phyloP scores from a whole-genome alignment of 495 filamentous ascomycete species.

The Penicillium verhagenii region DNA sequence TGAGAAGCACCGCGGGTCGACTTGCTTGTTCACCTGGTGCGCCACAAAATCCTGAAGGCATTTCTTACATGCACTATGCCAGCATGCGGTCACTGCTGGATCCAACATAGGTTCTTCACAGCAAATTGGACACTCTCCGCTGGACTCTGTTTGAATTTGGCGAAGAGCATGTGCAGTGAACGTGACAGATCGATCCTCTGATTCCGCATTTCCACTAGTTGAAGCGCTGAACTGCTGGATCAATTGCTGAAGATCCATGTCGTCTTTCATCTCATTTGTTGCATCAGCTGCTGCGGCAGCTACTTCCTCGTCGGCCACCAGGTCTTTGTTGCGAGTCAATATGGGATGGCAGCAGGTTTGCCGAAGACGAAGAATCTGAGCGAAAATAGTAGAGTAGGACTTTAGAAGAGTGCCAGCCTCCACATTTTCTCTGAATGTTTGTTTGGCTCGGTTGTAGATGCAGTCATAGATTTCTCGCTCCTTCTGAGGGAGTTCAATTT shows the following conservation, averaged over 20 bases:
- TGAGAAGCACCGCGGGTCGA: constrained; percentile 78
- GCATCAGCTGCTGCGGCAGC: constrained; percentile 78
- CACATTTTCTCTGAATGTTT: constrained; percentile 78
- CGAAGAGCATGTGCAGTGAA: constrained; percentile 85
- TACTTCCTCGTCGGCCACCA: constrained; percentile 85
- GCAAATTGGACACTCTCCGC: constrained; percentile 92
- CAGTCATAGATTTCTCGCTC: constrained; percentile 9
- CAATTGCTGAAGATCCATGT: constrained; percentile 89
- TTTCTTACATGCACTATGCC: constrained; percentile 94
- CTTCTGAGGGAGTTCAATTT: constrained; percentile 73
- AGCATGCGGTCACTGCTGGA: constrained; percentile 90
- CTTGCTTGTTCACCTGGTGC: constrained; percentile 75
- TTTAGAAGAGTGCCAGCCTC: constrained; percentile 92
- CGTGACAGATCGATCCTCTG: constrained; percentile 40
- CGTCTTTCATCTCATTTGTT: constrained; percentile 79
- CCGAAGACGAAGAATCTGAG: constrained; percentile 89
- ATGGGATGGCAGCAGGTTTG: constrained; percentile 94
- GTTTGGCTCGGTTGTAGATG: constrained; percentile 61
- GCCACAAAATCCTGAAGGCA: constrained; percentile 85
- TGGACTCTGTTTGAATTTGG: constrained; percentile 85
- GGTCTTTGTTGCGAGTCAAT: constrained; percentile 77
- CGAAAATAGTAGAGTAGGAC: constrained; percentile 93
- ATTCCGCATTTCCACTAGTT: constrained; percentile 54
- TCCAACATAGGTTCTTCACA: constrained; percentile 92
- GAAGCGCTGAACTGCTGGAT: constrained; percentile 77